Base-by-base conservation (phyloP, 2,329 filamentous ascomycete species). In the Calonectria ilicicola region DNA sequence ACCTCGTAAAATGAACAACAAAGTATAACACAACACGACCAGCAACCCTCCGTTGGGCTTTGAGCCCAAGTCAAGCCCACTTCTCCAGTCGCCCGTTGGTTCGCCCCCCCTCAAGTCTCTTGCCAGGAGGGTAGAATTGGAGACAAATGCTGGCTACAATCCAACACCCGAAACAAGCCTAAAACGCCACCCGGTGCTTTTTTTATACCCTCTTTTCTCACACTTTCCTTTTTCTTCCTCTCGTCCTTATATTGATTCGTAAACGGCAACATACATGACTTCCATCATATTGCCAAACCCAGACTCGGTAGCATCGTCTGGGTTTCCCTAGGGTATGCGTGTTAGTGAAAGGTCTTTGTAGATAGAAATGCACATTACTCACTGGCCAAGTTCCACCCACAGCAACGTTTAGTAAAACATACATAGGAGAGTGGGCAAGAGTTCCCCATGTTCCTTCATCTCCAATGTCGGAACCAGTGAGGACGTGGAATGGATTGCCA, bases 391-490 rank as follows among this genome's bases (percentile, higher is more conserved):
- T 80, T 17, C 86, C 86, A 14, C 87, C 87, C 49, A 88, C 85
- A 21, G 87, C 87, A 23, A 89, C 84, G 64, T 88, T 88, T 67
- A 89, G 79, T 60, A 88, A 85, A 60, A 88, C 82, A 76, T 85
- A 88, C 67, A 87, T 77, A 1, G 86, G 84, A 17, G 81, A 83
- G 70, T 83, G 82, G 0, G 85, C 84, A 17, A 89, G 81, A 17
- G 84, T 82, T 21, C 81, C 82, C 88, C 87, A 90, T 29, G 85
- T 82, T 3, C 72, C 80, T 77, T 84, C 76, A 67, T 85, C 83
- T 42, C 80, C 82, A 40, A 89, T 81, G 26, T 83, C 78, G 5
- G 81, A 77, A 5, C 88, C 88, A 1, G 79, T 83, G 67, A 90
- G 74, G 42, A 82, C 82, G 75, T 85, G 82, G 78, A 85, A 90